These are phyloP conservation scores for Psidium friedrichsthalianum DNA, from an alignment of 345 rosid genomes.

Conservation along the genomic window DNA sequence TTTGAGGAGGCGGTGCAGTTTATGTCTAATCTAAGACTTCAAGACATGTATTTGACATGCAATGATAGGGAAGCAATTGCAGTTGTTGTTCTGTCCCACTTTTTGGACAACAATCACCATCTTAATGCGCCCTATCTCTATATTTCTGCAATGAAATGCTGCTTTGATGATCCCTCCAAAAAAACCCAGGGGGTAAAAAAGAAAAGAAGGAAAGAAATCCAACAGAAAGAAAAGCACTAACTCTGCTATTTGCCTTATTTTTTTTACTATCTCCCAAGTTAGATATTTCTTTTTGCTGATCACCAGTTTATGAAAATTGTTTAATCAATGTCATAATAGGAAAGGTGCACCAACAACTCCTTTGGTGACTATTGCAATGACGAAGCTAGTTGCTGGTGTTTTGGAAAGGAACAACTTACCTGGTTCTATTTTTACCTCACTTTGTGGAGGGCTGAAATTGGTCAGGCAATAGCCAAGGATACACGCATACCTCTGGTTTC, in stretches of 20 bases:
- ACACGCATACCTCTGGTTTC: conserved; percentile 73
- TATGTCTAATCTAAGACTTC: not conserved
- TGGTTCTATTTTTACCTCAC: conserved; percentile 84
- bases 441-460: conserved; percentile 91
- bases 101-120: not conserved
- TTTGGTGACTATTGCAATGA: conserved; percentile 84
- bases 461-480: conserved; percentile 88
- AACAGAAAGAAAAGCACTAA: not conserved
- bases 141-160: not conserved
- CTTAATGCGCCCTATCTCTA: not conserved
- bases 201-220: not conserved
- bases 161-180: not conserved
- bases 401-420: conserved; percentile 84
- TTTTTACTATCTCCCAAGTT: not conserved
- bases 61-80: not conserved
- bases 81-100: not conserved
- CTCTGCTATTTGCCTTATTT: not conserved
- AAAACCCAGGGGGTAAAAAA: not conserved
- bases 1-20: not conserved
- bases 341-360: conserved; percentile 98
- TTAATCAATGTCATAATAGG: conserved; percentile 25
- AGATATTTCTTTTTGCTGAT: conserved; percentile 1
- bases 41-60: not conserved
- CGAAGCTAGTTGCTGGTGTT: conserved; percentile 75
- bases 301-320: not conserved